A percentile compares a stretch with the other conserved stretches of the same genome.
phyloP scores from a whole-genome alignment of 257 asterid genomes.

The Solanum corneliomulleri region DNA sequence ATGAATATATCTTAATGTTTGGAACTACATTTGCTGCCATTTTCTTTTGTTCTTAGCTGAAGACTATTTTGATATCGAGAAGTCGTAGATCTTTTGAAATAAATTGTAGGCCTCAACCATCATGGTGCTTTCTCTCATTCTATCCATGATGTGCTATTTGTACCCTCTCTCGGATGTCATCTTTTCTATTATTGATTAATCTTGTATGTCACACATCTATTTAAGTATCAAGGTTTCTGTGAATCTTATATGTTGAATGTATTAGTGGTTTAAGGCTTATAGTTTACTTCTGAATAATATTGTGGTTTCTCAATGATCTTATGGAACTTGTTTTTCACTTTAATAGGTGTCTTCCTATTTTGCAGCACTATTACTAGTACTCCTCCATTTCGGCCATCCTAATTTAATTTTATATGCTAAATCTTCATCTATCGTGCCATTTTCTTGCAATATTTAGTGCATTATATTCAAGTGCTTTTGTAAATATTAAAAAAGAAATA shows the following conservation, averaged over 20 bases:
- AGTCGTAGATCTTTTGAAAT: neutral
- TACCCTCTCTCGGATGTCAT: neutral
- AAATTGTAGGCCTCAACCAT: neutral
- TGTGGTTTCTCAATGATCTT: neutral
- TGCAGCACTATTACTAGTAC: neutral
- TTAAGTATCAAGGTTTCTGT: neutral
- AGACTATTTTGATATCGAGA: neutral
- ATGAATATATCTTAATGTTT: neutral
- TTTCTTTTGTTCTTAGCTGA: neutral
- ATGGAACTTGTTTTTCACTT: neutral
- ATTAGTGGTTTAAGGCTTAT: neutral
- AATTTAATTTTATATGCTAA: neutral
- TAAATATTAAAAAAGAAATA: neutral
- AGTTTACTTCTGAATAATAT: neutral
- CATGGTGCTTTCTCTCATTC: neutral
- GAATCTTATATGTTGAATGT: neutral
- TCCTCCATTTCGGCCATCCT: neutral
- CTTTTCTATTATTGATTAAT: neutral
- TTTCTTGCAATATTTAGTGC: neutral
- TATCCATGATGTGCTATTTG: neutral
- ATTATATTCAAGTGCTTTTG: neutral
- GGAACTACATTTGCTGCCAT: neutral
- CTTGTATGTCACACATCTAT: neutral
- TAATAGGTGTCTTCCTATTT: neutral
- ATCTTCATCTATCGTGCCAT: neutral